These are phyloP conservation scores for Incumbomyces lentus DNA, from an alignment of 2,329 filamentous ascomycete species.

Conservation along the genomic window DNA sequence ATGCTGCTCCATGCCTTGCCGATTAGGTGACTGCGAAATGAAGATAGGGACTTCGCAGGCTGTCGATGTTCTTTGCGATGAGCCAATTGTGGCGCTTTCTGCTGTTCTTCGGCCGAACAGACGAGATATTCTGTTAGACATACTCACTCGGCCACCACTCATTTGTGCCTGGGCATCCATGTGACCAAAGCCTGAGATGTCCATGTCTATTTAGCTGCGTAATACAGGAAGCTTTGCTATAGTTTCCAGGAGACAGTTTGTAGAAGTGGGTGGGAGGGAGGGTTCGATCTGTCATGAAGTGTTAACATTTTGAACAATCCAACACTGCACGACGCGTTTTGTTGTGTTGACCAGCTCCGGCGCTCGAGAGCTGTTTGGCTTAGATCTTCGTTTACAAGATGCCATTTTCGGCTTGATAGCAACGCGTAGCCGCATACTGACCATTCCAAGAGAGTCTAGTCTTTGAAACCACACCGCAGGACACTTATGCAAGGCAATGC, in stretches of 20 bases:
- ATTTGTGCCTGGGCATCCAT: background rate
- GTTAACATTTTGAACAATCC: background rate
- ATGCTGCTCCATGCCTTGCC: background rate
- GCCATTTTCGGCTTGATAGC: background rate
- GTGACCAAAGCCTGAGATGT: background rate
- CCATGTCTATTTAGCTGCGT: background rate
- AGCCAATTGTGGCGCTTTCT: background rate
- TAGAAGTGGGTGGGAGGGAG: too few species aligned
- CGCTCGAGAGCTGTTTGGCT: background rate
- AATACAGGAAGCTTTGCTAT: background rate
- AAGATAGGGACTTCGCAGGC: slow-evolving; percentile 7
- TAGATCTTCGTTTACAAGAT: background rate
- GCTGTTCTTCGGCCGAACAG: background rate
- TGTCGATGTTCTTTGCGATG: slow-evolving; percentile 2
- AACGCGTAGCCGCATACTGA: background rate
- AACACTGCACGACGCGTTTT: background rate
- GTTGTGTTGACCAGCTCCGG: background rate
- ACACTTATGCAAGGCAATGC: background rate
- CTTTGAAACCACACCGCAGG: slow-evolving; percentile 2
- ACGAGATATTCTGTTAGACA: background rate
- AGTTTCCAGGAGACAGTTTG: background rate
- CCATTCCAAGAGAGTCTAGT: background rate
- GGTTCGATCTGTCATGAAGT: background rate
- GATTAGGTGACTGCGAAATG: slow-evolving; percentile 1
- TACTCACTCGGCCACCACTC: background rate